Base-by-base conservation (phyloP, 768 basidiomycete species). In the Termitomyces eurrhizus region DNA sequence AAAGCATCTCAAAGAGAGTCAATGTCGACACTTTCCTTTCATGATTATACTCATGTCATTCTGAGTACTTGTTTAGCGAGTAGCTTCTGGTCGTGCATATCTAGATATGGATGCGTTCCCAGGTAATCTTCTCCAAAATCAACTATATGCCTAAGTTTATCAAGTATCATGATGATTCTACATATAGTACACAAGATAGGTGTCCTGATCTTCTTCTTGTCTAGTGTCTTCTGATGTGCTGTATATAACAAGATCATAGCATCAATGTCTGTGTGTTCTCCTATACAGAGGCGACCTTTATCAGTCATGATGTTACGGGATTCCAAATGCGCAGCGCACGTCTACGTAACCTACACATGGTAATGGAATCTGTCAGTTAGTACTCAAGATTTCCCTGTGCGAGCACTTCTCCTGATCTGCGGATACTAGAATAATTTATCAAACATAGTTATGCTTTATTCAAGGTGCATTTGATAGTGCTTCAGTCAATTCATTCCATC, bases 21-120 rank as follows among this genome's bases (percentile, higher is more conserved):
- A 6, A 41, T 16, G 41, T 26, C 2, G 12, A 13, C 24, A 46
- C 5, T 12, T 13, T 46, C 21, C 21, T 24, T 24, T 46, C 45
- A 26, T 26, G 24, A 36, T 16, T 33, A 35, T 37, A 35, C 21
- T 35, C 14, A 52, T 52, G n/a, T n/a, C 33, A 21, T 35, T 52
- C 85, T 85, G 46, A 80, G 89, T 29, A 75, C 95, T 42, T 80
- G 18, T 41, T 41, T 18, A 7, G 16, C 18, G 16, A 18, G 16
- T 4, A 41, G 6, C 18, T 2, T 16, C 5, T 6, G 7, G 16
- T 18, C 81, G 93, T 33, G 84, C 95, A 57, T 84, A 84, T 67
- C 75, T 95, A 13, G 94, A 95, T 74, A 73, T 93, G 37, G 90
- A 92, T 70, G 80, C 89, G 4, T 78, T 87, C 29, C 92, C 93